Base-by-base conservation (phyloP, 2,329 filamentous ascomycete species). In the Verruconis gallopava region DNA sequence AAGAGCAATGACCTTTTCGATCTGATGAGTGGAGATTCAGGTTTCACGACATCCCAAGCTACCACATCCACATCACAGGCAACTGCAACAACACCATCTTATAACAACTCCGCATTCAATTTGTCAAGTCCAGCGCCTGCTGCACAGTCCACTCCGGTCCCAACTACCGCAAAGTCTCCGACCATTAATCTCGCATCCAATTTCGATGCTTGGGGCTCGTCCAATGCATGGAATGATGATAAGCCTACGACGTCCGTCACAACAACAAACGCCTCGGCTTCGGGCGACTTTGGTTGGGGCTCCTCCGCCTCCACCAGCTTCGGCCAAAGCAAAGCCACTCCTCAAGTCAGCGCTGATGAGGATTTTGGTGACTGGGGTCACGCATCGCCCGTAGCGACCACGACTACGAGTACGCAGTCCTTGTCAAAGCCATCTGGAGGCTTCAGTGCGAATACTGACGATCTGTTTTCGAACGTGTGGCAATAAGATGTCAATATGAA, bases 401-500 rank as follows among this genome's bases (percentile, higher is more conserved):
- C 43, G 13, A 14, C 19, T 3, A 37, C 21, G 44, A 57, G 62
- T 21, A 54, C 65, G 15, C 57, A 57, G 34, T 59, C 58, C 38
- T 60, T 60, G 18, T 55, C 60, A 12, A 62, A 70, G 38, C 66
- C 78, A 22, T 63, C 71, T 19, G 64, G 69, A 17, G 73, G 73
- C 3, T 58, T 64, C 43, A 77, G 73, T 15, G 78, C 75, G 42
- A 67, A 64, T 21, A 59, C 63, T 39, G 89, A 95, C 50, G 89
- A 96, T 64, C 60, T 96, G 53, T 96, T 96, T 62, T 86, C 81
- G 21, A 96, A 96, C 61, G 89, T 96, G 38, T 96, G 89, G 89
- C 75, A 86, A 65, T 95, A 65, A 51, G 38, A n/a, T 38, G 38
- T 22, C n/a, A 30, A 30, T 9, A 30, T 30, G 25, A 9, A 30